Base-by-base conservation (phyloP, 2,329 filamentous ascomycete species). In the Pseudomassariella vexata region DNA sequence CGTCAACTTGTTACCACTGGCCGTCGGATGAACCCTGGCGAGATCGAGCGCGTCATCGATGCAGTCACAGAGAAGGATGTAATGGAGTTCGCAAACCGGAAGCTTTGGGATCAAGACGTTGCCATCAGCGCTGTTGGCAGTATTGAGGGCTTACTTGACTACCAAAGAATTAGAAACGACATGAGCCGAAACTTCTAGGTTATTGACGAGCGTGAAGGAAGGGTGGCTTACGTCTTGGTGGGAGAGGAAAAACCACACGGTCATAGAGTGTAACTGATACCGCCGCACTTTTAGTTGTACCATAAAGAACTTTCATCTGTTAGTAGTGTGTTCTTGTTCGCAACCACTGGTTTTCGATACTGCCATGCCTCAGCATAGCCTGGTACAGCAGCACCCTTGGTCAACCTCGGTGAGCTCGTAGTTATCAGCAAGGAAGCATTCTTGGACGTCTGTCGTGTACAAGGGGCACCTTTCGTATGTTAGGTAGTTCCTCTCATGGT, bases 1-100 rank as follows among this genome's bases (percentile, higher is more conserved):
- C 86, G 92, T 64, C 92, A 98, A 70, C 88, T 98, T 66, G 81
- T 98, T 70, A 96, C 89, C 56, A 96, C 92, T 37, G 92, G 92
- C 59, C 85, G 89, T 54, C 82, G 90, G 47, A 83, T 94, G 78
- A 80, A 71, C 59, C 86, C 92, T 39, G 83, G 84, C 62, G 92
- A 98, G 74, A 90, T 98, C 46, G 92, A 98, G 79, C 80, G 86
- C 52, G 79, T 82, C 48, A 87, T 98, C 50, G 82, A 89, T 55
- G 73, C 69, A 50, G 90, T 98, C 57, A 87, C 87, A 45, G 88
- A 89, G 66, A 94, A 94, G 74, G 87, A 96, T 54, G 86, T 98
- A 45, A 95, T 95, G 85, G 79, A 84, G 53, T 98, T 96, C 59
- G 90, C 90, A 53, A 83, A 85, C 73, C 79, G 80, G 65, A 95